Conservation (phyloP, 2,329 filamentous ascomycete species). For the Tolypocladium ophioglossoides region DNA sequence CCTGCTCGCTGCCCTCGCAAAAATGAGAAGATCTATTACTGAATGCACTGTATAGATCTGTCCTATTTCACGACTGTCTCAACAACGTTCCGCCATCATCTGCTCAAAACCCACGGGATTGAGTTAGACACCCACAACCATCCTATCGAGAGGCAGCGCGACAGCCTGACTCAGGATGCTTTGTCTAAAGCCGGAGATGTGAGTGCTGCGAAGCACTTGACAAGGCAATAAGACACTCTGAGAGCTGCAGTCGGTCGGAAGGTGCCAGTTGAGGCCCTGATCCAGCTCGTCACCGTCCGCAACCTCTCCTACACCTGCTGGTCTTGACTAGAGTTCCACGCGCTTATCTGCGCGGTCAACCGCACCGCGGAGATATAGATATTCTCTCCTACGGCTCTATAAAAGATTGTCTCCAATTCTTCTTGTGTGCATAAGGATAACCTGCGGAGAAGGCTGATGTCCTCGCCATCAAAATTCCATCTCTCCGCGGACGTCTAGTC, state of each 20-base stretch:
- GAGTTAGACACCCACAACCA: not conserved
- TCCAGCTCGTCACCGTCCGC: slow-evolving; percentile 2
- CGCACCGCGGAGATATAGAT: not conserved
- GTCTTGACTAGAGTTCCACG: slow-evolving; percentile 1
- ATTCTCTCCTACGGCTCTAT: slow-evolving; percentile 2
- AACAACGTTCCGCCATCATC: not conserved
- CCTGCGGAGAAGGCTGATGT: slow-evolving; percentile 2
- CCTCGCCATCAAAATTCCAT: slow-evolving; percentile 1
- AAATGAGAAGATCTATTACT: slow-evolving; percentile 2
- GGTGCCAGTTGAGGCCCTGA: slow-evolving; percentile 1
- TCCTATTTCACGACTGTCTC: not conserved
- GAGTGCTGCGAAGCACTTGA: not conserved
- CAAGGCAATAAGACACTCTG: slow-evolving; percentile 1
- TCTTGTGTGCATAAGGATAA: slow-evolving; percentile 4
- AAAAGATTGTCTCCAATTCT: slow-evolving; percentile 3
- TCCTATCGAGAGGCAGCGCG: slow-evolving; percentile 1
- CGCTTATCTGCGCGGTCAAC: slow-evolving; percentile 1
- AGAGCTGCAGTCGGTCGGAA: slow-evolving; percentile 2
- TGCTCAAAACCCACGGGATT: slow-evolving; percentile 1
- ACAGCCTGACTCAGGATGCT: slow-evolving; percentile 1
- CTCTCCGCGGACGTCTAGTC: too few relatives aligned
- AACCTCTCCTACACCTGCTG: slow-evolving; percentile 3
- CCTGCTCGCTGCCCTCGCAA: not conserved
- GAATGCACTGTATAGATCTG: not conserved
- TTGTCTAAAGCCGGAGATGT: slow-evolving; percentile 1